phyloP scores from a whole-genome alignment of 2,329 filamentous ascomycete genomes.

The Raffaelea arxii region DNA sequence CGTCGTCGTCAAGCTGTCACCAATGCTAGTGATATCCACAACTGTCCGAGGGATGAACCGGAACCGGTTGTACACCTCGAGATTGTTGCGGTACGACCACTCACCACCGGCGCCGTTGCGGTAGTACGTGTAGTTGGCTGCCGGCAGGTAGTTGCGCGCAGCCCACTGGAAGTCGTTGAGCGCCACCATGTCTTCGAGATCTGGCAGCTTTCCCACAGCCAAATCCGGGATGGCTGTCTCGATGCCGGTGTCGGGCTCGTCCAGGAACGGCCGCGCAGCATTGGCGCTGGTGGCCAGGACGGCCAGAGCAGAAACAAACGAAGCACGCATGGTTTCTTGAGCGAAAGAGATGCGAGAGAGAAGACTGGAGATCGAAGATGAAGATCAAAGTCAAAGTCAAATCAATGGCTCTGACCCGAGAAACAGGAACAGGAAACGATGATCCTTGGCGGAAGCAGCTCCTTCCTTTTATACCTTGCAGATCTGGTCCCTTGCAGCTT shows the following conservation, averaged over 20 bases:
- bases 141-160: conserved; percentile 59
- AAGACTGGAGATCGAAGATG: no score
- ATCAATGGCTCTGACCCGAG: no score
- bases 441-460: no score
- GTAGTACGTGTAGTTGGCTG: conserved; percentile 49
- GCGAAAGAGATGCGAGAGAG: no score
- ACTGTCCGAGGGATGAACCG: conserved; percentile 37
- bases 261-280: conserved; percentile 32
- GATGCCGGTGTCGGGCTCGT: conserved; percentile 36
- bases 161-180: conserved; percentile 25
- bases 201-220: conserved; percentile 1
- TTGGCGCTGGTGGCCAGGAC: conserved; percentile 28
- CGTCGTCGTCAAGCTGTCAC: conserved; percentile 32
- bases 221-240: conserved; percentile 22
- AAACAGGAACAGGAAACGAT: no score
- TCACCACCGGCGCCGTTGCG: conserved; percentile 45
- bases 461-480: no score
- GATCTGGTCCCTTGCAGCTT: no score
- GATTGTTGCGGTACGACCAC: conserved; percentile 47
- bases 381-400: no score
- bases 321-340: conserved; percentile 24
- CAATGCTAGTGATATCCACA: conserved; percentile 37
- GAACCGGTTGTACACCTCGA: conserved; percentile 42
- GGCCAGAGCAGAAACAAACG: conserved; percentile 31
- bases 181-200: conserved; percentile 27